phyloP scores from a whole-genome alignment of 495 filamentous ascomycete species.

The Hapsidospora chrysogenum region DNA sequence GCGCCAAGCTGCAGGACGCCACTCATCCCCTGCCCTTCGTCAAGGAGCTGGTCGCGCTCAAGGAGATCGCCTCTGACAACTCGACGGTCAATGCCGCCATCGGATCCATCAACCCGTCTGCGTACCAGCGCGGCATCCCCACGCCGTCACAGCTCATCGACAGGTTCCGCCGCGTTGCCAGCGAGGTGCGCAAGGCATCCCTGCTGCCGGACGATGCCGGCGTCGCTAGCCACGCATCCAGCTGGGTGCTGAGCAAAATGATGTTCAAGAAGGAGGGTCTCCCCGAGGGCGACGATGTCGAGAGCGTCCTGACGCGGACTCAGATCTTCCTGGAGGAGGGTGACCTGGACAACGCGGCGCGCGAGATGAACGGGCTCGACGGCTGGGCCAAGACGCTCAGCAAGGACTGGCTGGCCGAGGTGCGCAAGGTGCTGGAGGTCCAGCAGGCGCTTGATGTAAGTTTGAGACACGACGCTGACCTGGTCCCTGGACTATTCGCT shows the following conservation, averaged over 20 bases:
- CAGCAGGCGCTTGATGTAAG: slow-evolving; percentile 88
- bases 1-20: slow-evolving; percentile 57
- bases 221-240: slow-evolving; percentile 81
- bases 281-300: slow-evolving; percentile 77
- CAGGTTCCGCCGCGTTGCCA: slow-evolving; percentile 86
- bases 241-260: slow-evolving; percentile 72
- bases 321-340: slow-evolving; percentile 85
- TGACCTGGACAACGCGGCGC: slow-evolving; percentile 71
- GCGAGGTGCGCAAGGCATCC: slow-evolving; percentile 84
- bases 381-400: slow-evolving; percentile 92
- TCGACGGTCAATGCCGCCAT: slow-evolving; percentile 80
- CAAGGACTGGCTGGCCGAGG: slow-evolving; percentile 82
- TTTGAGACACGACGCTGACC: slow-evolving; percentile 6
- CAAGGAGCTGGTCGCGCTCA: slow-evolving; percentile 79
- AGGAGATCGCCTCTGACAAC: slow-evolving; percentile 73
- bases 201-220: slow-evolving; percentile 85
- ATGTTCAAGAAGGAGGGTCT: slow-evolving; percentile 89
- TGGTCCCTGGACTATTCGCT: background rate
- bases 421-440: slow-evolving; percentile 78
- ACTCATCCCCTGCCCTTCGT: slow-evolving; percentile 69
- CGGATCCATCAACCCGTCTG: slow-evolving; percentile 77
- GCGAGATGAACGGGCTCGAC: slow-evolving; percentile 82
- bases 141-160: slow-evolving; percentile 74
- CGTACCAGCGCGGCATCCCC: slow-evolving; percentile 84
- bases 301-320: slow-evolving; percentile 77